Conservation (phyloP, 2,329 filamentous ascomycete species). For the Dactylonectria macrodidyma region DNA sequence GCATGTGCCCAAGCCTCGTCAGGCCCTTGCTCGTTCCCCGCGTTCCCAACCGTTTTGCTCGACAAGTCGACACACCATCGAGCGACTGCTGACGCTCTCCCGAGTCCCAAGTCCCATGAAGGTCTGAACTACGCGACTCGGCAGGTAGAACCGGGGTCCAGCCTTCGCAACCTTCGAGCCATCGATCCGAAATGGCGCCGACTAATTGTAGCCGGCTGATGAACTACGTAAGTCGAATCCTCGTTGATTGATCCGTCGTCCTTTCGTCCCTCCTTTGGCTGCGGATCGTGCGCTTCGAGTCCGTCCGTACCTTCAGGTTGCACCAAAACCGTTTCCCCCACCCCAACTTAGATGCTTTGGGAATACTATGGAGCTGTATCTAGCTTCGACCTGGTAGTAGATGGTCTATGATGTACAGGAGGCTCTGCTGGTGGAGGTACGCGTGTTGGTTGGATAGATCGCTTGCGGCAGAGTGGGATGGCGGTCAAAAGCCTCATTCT, state of each 20-base stretch:
- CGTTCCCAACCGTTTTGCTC: neutral
- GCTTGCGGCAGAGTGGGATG: conserved; percentile 16
- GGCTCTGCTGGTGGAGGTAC: neutral
- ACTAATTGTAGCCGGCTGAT: conserved; percentile 25
- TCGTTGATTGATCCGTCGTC: conserved; percentile 22
- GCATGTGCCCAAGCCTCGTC: conserved; percentile 21
- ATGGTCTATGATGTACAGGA: neutral
- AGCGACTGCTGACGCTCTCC: conserved; percentile 20
- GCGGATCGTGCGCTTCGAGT: conserved; percentile 9
- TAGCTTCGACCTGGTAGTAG: conserved; percentile 10
- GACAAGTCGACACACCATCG: conserved; percentile 5
- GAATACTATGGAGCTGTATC: conserved; percentile 11
- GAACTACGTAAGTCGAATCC: conserved; percentile 38
- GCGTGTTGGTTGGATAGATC: neutral
- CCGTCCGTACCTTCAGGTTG: conserved; percentile 6
- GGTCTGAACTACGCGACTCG: conserved; percentile 22
- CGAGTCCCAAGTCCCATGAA: too few relatives aligned
- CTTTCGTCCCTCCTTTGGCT: conserved; percentile 3
- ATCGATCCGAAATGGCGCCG: conserved; percentile 34
- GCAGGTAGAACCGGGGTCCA: conserved; percentile 25
- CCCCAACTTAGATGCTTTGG: conserved; percentile 5
- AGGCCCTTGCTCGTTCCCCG: conserved; percentile 6
- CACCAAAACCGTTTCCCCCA: conserved; percentile 10
- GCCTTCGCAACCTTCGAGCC: conserved; percentile 8
- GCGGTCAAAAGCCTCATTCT: conserved; percentile 19